These are phyloP conservation scores for Cochlearia excelsa DNA, from an alignment of 345 rosid genomes.

Conservation along the genomic window DNA sequence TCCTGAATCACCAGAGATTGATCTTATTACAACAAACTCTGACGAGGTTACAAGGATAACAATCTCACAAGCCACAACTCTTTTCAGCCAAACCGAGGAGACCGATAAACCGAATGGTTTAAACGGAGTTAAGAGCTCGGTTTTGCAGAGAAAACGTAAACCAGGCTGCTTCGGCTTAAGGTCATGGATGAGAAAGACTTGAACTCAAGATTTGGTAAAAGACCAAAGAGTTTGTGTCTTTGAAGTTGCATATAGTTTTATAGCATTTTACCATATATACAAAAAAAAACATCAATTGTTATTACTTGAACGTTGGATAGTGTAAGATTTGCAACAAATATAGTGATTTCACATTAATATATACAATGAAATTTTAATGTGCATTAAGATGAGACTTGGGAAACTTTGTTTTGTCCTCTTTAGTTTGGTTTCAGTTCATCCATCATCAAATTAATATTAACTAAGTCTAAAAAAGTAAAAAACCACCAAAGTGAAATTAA, in stretches of 20 bases:
- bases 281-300: too few relatives aligned
- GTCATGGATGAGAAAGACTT: slow-evolving; percentile 19
- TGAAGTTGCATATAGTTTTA: slow-evolving; percentile 16
- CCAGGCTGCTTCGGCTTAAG: slow-evolving; percentile 26
- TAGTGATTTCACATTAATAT: neutral
- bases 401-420: neutral
- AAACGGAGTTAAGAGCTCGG: slow-evolving; percentile 22
- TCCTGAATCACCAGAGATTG: slow-evolving; percentile 50
- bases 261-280: neutral
- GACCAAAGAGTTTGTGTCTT: slow-evolving; percentile 17
- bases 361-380: neutral
- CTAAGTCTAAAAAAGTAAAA: too few relatives aligned
- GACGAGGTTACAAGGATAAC: slow-evolving; percentile 31
- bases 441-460: too few relatives aligned
- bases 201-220: slow-evolving; percentile 1
- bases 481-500: too few relatives aligned
- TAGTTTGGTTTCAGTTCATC: too few relatives aligned
- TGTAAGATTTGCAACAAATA: too few relatives aligned
- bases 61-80: slow-evolving; percentile 32
- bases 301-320: too few relatives aligned
- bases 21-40: slow-evolving; percentile 8
- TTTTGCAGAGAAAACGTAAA: slow-evolving; percentile 22
- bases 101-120: slow-evolving; percentile 12
- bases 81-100: slow-evolving; percentile 28
- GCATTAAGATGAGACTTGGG: neutral